Base-by-base conservation (phyloP, 768 basidiomycete genomes). In the Russula brevipes region DNA sequence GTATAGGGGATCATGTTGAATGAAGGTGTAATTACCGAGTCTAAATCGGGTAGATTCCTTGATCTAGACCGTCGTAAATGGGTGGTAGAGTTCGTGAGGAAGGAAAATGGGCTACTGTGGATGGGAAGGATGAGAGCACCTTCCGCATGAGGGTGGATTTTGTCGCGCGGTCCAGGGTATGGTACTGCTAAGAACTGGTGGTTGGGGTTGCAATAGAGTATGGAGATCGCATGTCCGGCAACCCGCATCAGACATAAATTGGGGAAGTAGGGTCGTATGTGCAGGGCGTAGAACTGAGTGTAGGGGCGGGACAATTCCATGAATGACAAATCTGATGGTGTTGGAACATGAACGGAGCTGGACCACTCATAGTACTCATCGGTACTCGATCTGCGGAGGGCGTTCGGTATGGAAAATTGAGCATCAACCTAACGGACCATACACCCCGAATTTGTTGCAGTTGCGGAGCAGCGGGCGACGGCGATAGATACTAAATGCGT, bases 401-500 rank as follows among this genome's bases (percentile, higher is more conserved):
- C 69, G 66, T 72, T 72, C 69, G 19, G 71, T 69, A 57, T 70
- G 71, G 68, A 72, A 42, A 70, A 71, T 59, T 70, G 68, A 46
- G 66, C 63, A 52, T 71, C 70, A 31, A 38, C 55, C 45, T 19
- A 65, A 53, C 7, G 55, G 46, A 42, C 61, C 24, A 64, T 6
- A 72, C 54, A 24, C 24, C 70, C 44, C 72, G 70, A 57, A 41
- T 78, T 73, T 69, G 51, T 82, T 80, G 62, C 79, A 74, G 45
- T 72, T 24, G 75, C 9, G 73, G 73, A 45, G 80, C 77, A 71
- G 38, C 74, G 69, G 8, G 24, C 83, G 76, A 24, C 83, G 77
- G 5, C 77, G 74, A 64, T 77, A 80, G 61, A 85, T 78, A 71
- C 80, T 83, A 63, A 81, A 67, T 0, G 80, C 80, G n/a, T 83